phyloP scores from a whole-genome alignment of 805 yeast genomes.

The Candida pini region DNA sequence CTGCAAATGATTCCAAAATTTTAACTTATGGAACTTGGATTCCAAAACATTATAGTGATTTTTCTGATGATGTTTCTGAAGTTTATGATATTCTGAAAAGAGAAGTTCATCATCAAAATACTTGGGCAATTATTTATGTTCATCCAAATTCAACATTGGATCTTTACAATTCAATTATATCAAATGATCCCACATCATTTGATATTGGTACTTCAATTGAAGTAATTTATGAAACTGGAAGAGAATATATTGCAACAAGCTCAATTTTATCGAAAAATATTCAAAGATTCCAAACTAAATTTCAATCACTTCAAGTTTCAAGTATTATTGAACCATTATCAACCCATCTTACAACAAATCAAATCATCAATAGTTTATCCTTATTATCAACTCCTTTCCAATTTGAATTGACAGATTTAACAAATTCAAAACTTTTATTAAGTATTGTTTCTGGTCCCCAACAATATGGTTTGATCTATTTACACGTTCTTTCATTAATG shows the following conservation, averaged over 20 bases:
- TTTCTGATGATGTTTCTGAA: constrained; percentile 25
- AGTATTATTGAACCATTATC: constrained; percentile 8
- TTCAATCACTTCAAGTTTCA: constrained; percentile 11
- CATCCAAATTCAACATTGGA: constrained; percentile 43
- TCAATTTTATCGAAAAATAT: constrained; percentile 38
- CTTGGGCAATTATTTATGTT: constrained; percentile 57
- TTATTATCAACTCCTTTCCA: constrained; percentile 9
- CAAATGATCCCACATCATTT: constrained; percentile 19
- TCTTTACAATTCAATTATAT: constrained; percentile 30
- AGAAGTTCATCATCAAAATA: constrained; percentile 46
- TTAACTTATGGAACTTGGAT: constrained; percentile 14
- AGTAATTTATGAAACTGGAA: constrained; percentile 53
- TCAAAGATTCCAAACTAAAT: constrained; percentile 28
- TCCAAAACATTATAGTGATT: constrained; percentile 22
- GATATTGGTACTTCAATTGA: constrained; percentile 28
- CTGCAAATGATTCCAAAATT: constrained; percentile 14
- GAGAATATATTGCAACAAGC: constrained; percentile 46
- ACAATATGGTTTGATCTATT: constrained; percentile 65
- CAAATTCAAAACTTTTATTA: constrained; percentile 35
- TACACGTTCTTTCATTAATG: constrained; percentile 63
- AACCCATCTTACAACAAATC: constrained; percentile 1
- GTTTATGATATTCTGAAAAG: constrained; percentile 33
- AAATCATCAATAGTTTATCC: constrained; percentile 1
- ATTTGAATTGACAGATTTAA: constrained; percentile 39
- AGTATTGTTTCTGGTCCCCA: constrained; percentile 54